A percentile compares a stretch with the other conserved stretches of the same genome.
These are phyloP conservation scores for Colletotrichum destructivum DNA, from an alignment of 2,329 filamentous ascomycete species.

Conservation along the genomic window DNA sequence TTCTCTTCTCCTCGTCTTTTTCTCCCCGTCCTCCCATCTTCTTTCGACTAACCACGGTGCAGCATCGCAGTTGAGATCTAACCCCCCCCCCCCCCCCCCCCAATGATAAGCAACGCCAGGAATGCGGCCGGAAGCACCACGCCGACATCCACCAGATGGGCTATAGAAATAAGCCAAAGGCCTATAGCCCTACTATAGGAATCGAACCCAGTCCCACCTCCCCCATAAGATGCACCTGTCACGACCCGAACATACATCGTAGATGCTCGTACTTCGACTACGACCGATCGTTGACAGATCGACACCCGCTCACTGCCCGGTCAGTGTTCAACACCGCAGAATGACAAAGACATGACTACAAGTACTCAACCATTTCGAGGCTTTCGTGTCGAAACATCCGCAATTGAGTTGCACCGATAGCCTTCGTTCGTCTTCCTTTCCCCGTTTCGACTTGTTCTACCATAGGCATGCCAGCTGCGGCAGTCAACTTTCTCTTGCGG, in stretches of 20 bases:
- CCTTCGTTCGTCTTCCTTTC: slow-evolving; percentile 26
- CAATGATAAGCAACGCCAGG: neutral
- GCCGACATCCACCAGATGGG: too few species aligned
- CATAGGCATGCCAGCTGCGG: slow-evolving; percentile 25
- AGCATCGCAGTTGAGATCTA: neutral
- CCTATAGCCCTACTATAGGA: too few species aligned
- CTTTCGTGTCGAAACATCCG: neutral
- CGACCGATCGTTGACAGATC: too few species aligned
- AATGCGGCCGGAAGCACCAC: neutral
- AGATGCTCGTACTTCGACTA: too few species aligned
- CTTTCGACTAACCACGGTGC: neutral
- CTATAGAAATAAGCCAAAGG: too few species aligned
- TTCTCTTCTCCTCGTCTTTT: neutral
- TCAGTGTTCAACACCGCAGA: slow-evolving; percentile 3
- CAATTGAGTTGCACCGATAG: slow-evolving; percentile 25
- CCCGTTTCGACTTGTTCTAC: slow-evolving; percentile 34
- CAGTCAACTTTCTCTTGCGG: slow-evolving; percentile 13
- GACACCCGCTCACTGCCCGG: too few species aligned
- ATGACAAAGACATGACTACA: slow-evolving; percentile 28
- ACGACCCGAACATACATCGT: too few species aligned
- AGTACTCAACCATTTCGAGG: neutral
- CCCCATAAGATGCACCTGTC: too few species aligned
- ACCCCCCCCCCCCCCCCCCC: too few species aligned
- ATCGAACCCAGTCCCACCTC: too few species aligned
- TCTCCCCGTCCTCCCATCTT: neutral